Evolutionary conservation across 1,284 basidiomycete species (phyloP).

Genomic region (Cronartium quercuum): DNA sequence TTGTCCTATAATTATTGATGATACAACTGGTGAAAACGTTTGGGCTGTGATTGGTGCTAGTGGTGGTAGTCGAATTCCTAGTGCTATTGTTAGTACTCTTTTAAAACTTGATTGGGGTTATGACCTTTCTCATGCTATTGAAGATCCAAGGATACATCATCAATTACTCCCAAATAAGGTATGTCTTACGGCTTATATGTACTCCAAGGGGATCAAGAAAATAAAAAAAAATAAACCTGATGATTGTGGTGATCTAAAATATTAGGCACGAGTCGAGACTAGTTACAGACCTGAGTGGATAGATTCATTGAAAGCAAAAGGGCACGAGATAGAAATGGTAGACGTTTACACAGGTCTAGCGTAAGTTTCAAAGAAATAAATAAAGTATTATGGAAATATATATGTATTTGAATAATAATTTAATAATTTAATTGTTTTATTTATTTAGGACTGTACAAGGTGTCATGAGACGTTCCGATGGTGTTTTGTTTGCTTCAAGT

Average conservation of each 20-base stretch:
- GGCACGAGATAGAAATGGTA: constrained; percentile 22
- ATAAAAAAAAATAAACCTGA: background rate
- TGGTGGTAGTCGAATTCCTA: constrained; percentile 80
- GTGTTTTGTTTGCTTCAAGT: constrained; percentile 9
- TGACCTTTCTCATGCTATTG: constrained; percentile 71
- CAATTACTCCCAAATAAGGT: constrained; percentile 67
- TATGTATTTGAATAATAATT: background rate
- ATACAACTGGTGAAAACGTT: constrained; percentile 52
- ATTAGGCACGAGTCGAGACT: constrained; percentile 5
- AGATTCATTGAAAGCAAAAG: constrained; percentile 7
- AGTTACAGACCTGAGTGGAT: constrained; percentile 30
- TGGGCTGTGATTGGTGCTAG: constrained; percentile 71
- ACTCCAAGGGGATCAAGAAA: background rate
- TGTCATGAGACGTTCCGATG: constrained; percentile 2
- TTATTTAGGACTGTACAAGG: constrained; percentile 20
- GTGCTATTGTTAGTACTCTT: constrained; percentile 69
- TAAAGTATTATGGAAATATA: background rate
- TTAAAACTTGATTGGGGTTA: constrained; percentile 76
- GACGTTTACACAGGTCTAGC: constrained; percentile 11
- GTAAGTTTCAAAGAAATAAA: background rate
- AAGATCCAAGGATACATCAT: constrained; percentile 81
- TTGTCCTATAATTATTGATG: constrained; percentile 69
- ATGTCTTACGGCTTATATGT: constrained; percentile 11
- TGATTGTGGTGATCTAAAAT: background rate
- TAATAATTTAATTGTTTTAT: background rate